Conservation (phyloP, 2,329 filamentous ascomycete genomes). For the Alternaria consortialis region DNA sequence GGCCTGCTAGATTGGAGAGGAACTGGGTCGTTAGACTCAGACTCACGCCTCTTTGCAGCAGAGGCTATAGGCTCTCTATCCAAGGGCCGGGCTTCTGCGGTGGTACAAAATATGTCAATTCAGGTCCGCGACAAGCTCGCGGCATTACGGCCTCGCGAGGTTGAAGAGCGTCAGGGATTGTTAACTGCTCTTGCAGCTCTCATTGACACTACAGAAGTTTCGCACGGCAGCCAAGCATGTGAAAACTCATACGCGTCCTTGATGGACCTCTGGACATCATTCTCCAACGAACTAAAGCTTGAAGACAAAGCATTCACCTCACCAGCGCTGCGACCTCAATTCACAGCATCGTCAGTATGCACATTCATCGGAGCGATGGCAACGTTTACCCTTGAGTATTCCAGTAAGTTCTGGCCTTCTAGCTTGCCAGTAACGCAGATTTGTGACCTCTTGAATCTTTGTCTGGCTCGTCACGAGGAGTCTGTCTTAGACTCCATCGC, state of each 20-base stretch:
- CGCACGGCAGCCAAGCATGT: neutral
- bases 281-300: slow-evolving; percentile 46
- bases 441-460: slow-evolving; percentile 41
- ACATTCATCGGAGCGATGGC: slow-evolving; percentile 59
- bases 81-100: slow-evolving; percentile 50
- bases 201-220: slow-evolving; percentile 15
- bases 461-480: slow-evolving; percentile 48
- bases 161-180: slow-evolving; percentile 75
- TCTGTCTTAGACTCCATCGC: slow-evolving; percentile 44
- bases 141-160: slow-evolving; percentile 64
- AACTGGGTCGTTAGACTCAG: slow-evolving; percentile 78
- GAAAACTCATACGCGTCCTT: slow-evolving; percentile 19
- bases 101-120: slow-evolving; percentile 51
- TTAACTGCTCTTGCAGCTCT: slow-evolving; percentile 62
- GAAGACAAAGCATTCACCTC: slow-evolving; percentile 52
- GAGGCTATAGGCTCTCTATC: slow-evolving; percentile 70
- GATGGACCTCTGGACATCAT: slow-evolving; percentile 42
- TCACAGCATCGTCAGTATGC: slow-evolving; percentile 69
- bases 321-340: slow-evolving; percentile 66
- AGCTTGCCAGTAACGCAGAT: slow-evolving; percentile 28
- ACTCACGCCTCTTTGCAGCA: slow-evolving; percentile 77
- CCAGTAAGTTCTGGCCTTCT: slow-evolving; percentile 9
- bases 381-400: slow-evolving; percentile 19
- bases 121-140: slow-evolving; percentile 57
- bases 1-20: slow-evolving; percentile 86